Evolutionary conservation across 768 basidiomycete species (phyloP).

Genomic region (Scleroderma bovista): DNA sequence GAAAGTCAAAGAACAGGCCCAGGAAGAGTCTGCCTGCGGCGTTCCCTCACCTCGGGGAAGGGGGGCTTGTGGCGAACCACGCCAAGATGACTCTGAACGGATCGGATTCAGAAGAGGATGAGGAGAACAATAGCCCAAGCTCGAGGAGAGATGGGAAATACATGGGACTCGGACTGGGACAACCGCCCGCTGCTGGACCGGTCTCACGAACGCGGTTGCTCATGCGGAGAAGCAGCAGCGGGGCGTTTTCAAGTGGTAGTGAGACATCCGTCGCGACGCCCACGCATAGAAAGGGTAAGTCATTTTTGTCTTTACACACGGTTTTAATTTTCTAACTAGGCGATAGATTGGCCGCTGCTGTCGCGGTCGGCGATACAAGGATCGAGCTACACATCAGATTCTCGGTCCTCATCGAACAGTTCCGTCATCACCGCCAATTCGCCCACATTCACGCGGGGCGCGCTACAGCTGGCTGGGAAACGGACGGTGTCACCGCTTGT

Average conservation of each 20-base stretch:
- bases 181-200: conserved; percentile 35
- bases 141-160: conserved; percentile 49
- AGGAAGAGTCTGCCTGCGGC: conserved; percentile 75
- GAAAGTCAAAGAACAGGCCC: conserved; percentile 44
- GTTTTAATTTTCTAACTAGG: conserved; percentile 1
- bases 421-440: conserved; percentile 43
- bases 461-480: conserved; percentile 19
- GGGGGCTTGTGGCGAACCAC: conserved; percentile 27
- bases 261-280: conserved; percentile 61
- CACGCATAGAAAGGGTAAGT: conserved; percentile 49
- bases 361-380: conserved; percentile 41
- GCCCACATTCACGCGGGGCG: conserved; percentile 37
- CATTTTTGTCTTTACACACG: conserved; percentile 24
- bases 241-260: conserved; percentile 74
- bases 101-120: conserved; percentile 61
- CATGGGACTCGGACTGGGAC: conserved; percentile 60
- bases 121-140: conserved; percentile 58
- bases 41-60: conserved; percentile 43
- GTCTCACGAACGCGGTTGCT: conserved; percentile 52
- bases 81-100: conserved; percentile 23
- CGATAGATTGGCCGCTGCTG: conserved; percentile 58
- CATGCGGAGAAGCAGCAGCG: conserved; percentile 75
- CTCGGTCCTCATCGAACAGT: conserved; percentile 52
- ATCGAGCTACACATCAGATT: conserved; percentile 32
- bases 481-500: conserved; percentile 20